Conservation (phyloP, 495 filamentous ascomycete genomes). For the Oleoguttula mirabilis region DNA sequence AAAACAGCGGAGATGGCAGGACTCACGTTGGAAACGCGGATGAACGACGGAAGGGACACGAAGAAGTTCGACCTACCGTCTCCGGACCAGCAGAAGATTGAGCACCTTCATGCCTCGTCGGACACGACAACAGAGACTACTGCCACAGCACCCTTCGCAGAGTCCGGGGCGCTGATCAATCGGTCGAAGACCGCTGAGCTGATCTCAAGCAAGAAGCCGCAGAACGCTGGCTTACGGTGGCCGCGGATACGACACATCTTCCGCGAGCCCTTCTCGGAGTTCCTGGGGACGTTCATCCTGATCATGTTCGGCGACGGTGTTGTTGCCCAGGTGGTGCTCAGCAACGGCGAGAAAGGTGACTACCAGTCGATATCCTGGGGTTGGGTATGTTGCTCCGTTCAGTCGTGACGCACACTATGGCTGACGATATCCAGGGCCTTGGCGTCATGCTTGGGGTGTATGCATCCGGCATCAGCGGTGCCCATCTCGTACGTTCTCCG, state of each 20-base stretch:
- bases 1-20: too few species aligned
- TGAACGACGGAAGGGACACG: too few species aligned
- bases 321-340: constrained; percentile 49
- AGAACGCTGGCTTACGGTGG: constrained; percentile 35
- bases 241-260: constrained; percentile 34
- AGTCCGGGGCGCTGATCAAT: constrained; percentile 17
- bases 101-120: too few species aligned
- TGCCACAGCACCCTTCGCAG: constrained; percentile 6
- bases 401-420: neutral
- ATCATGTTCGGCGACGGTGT: constrained; percentile 50
- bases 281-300: constrained; percentile 51
- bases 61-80: too few species aligned
- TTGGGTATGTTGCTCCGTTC: constrained; percentile 36
- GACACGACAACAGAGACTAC: neutral
- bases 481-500: too few species aligned
- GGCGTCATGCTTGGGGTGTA: constrained; percentile 61
- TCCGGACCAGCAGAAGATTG: too few species aligned
- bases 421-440: constrained; percentile 25
- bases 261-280: constrained; percentile 50
- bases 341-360: constrained; percentile 32
- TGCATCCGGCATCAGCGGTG: constrained; percentile 44
- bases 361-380: constrained; percentile 52
- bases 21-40: too few species aligned
- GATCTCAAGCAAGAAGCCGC: constrained; percentile 12
- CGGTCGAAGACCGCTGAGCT: constrained; percentile 16